These are phyloP conservation scores for Dysphania ambrosioides DNA, from an alignment of 148 eudicot species.

Conservation along the genomic window DNA sequence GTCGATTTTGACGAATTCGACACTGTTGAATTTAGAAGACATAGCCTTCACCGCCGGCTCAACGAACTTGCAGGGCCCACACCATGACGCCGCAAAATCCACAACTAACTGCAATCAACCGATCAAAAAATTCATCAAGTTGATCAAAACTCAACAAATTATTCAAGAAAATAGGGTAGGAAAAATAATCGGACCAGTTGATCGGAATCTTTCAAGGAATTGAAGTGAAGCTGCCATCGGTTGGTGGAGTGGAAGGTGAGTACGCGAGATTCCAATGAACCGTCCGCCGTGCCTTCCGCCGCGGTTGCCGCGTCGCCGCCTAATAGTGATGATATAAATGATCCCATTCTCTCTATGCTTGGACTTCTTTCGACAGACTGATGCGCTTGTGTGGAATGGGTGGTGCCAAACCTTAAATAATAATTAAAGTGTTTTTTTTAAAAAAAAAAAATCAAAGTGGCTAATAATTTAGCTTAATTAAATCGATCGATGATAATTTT, in stretches of 20 bases:
- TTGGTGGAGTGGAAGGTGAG: slow-evolving; percentile 58
- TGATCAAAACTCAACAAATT: neutral
- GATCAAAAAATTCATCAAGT: neutral
- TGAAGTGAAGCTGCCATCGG: slow-evolving; percentile 85
- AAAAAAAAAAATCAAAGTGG: no score
- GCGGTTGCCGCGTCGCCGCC: slow-evolving; percentile 36
- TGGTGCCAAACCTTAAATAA: no score
- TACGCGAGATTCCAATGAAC: slow-evolving; percentile 48
- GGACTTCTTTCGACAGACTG: no score
- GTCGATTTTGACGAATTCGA: slow-evolving; percentile 82
- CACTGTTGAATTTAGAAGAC: slow-evolving; percentile 55
- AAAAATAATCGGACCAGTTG: slow-evolving; percentile 41
- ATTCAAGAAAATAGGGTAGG: neutral
- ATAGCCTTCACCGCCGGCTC: slow-evolving; percentile 64
- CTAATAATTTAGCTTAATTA: no score
- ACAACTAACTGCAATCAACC: slow-evolving; percentile 61
- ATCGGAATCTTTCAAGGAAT: slow-evolving; percentile 46
- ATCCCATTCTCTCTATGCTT: slow-evolving; percentile 49
- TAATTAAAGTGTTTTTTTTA: no score
- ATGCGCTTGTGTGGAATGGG: no score
- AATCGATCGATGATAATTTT: no score
- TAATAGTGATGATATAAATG: slow-evolving; percentile 25
- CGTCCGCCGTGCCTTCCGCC: slow-evolving; percentile 19
- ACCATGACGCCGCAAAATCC: slow-evolving; percentile 90
- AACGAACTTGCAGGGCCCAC: slow-evolving; percentile 85